Conservation (phyloP, 345 rosid genomes). For the Gossypium longicalyx region DNA sequence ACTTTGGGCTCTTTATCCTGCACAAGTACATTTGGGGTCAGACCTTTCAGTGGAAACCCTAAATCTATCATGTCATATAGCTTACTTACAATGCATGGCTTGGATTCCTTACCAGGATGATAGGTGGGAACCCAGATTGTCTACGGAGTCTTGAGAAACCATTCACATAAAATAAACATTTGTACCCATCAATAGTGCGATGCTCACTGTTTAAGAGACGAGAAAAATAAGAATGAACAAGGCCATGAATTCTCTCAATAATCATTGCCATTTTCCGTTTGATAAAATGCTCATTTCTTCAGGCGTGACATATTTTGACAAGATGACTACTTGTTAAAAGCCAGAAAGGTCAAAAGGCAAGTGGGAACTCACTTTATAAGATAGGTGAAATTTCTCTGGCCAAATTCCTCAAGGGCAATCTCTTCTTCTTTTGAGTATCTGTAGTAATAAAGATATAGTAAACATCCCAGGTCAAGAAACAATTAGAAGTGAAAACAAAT, state of each 20-base stretch:
- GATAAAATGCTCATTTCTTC: neutral
- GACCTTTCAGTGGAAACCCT: slow-evolving; percentile 5
- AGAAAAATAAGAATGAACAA: neutral
- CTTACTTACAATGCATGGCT: neutral
- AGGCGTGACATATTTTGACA: neutral
- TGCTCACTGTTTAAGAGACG: slow-evolving; percentile 55
- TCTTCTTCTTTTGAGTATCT: slow-evolving; percentile 97
- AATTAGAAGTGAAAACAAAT: neutral
- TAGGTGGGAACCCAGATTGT: slow-evolving; percentile 53
- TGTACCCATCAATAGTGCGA: slow-evolving; percentile 53
- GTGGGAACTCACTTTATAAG: slow-evolving; percentile 61
- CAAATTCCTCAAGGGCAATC: slow-evolving; percentile 48
- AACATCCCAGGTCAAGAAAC: slow-evolving; percentile 1
- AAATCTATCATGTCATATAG: neutral
- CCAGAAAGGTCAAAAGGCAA: neutral
- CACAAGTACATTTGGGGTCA: slow-evolving; percentile 7
- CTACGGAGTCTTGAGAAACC: slow-evolving; percentile 61
- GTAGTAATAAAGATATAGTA: slow-evolving; percentile 13
- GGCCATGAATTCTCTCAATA: neutral
- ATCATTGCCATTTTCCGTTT: neutral
- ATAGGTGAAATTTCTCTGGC: slow-evolving; percentile 63
- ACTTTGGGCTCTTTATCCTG: slow-evolving; percentile 76
- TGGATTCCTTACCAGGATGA: slow-evolving; percentile 44
- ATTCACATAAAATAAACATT: slow-evolving; percentile 54
- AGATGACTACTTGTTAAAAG: neutral